Percentiles rank a stretch among this genome's conserved stretches.
phyloP scores from a whole-genome alignment of 1,139 yeast genomes.

The Scheffersomyces cryptocercus region DNA sequence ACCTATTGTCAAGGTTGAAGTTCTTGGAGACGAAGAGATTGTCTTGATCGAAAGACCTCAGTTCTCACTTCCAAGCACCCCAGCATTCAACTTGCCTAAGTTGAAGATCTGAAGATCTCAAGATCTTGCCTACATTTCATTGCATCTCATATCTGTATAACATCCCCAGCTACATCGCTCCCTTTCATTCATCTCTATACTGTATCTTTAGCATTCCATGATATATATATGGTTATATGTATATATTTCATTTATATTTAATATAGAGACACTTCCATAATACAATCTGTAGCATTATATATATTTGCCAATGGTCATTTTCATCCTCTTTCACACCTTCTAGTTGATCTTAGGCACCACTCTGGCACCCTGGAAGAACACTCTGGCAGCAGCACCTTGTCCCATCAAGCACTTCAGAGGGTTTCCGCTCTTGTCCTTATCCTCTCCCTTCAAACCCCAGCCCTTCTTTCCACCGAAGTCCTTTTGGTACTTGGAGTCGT shows the following conservation, averaged over 20 bases:
- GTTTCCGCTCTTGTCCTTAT: slow-evolving; percentile 36
- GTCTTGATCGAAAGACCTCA: slow-evolving; percentile 79
- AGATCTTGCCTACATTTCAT: slow-evolving; percentile 1
- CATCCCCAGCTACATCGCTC: not conserved
- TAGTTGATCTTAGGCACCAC: slow-evolving; percentile 32
- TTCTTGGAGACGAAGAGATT: slow-evolving; percentile 57
- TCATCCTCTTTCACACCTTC: not conserved
- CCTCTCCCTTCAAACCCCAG: slow-evolving; percentile 52
- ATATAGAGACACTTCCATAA: no score
- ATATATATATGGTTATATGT: not conserved
- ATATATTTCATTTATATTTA: no score
- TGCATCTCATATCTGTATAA: not conserved
- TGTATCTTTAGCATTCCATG: not conserved
- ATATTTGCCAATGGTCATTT: no score
- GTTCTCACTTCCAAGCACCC: slow-evolving; percentile 58
- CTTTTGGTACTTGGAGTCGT: slow-evolving; percentile 48
- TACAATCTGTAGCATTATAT: no score
- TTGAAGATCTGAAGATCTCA: slow-evolving; percentile 46
- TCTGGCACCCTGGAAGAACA: slow-evolving; percentile 69
- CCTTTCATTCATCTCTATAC: not conserved
- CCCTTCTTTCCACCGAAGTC: slow-evolving; percentile 60
- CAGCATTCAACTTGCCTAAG: slow-evolving; percentile 78
- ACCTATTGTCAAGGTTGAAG: slow-evolving; percentile 66
- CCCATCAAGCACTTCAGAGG: slow-evolving; percentile 64
- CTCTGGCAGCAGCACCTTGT: slow-evolving; percentile 65